phyloP scores from a whole-genome alignment of 139 green algal species.

The Chlamydomonas sp. region DNA sequence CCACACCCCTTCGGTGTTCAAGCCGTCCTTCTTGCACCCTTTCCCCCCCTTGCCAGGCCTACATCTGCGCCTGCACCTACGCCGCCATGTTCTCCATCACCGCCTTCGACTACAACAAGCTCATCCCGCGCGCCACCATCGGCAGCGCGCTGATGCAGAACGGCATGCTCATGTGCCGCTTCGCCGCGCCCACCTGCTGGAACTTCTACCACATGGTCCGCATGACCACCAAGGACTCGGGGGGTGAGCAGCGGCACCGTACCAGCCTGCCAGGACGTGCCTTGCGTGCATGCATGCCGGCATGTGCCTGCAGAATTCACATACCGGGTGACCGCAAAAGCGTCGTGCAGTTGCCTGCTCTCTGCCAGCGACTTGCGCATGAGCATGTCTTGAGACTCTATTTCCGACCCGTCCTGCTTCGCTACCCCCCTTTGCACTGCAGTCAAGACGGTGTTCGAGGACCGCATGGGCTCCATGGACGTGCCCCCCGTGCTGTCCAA shows the following conservation, averaged over 20 bases:
- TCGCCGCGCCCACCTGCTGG: constrained; percentile 93
- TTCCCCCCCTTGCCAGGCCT: constrained; percentile 56
- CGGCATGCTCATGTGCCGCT: constrained; percentile 84
- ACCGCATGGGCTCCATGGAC: constrained; percentile 83
- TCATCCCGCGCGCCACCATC: constrained; percentile 53
- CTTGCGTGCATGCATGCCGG: background rate
- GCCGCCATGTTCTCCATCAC: constrained; percentile 91
- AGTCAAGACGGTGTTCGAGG: constrained; percentile 44
- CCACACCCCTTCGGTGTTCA: background rate
- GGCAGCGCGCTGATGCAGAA: constrained; percentile 63
- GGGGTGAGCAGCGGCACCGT: background rate
- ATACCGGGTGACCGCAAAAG: too few relatives aligned
- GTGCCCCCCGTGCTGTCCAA: constrained; percentile 73
- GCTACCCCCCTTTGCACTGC: too few relatives aligned
- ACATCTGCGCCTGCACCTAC: constrained; percentile 92
- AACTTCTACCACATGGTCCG: constrained; percentile 92
- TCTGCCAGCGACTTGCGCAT: too few relatives aligned
- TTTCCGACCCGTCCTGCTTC: too few relatives aligned
- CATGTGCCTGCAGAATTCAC: too few relatives aligned
- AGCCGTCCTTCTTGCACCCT: background rate
- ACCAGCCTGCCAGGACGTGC: background rate
- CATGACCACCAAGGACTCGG: constrained; percentile 56
- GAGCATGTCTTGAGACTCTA: too few relatives aligned
- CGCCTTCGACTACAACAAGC: constrained; percentile 80
- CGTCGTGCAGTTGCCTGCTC: too few relatives aligned